phyloP scores from a whole-genome alignment of 768 basidiomycete genomes.

The Leccinum barrowsii region DNA sequence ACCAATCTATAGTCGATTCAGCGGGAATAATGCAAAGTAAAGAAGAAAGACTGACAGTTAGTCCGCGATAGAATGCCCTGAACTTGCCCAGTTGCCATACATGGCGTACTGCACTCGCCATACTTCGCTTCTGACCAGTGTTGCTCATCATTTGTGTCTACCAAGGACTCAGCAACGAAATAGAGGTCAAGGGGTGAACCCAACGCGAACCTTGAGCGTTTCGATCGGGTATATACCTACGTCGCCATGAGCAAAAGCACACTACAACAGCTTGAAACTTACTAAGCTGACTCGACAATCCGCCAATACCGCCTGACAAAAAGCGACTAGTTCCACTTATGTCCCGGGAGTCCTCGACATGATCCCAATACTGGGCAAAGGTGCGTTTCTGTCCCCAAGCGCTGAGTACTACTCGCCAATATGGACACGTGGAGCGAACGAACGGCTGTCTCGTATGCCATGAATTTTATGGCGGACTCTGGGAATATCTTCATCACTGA shows the following conservation, averaged over 20 bases:
- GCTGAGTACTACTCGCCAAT: slow-evolving; percentile 16
- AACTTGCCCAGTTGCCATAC: slow-evolving; percentile 80
- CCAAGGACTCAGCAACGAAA: slow-evolving; percentile 3
- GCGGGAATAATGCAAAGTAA: slow-evolving; percentile 8
- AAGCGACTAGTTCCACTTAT: slow-evolving; percentile 93
- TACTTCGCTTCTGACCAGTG: slow-evolving; percentile 55
- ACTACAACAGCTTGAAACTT: slow-evolving; percentile 28
- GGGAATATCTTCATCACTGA: slow-evolving; percentile 96
- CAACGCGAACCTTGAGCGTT: slow-evolving; percentile 72
- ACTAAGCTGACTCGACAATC: slow-evolving; percentile 91
- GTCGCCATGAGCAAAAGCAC: slow-evolving; percentile 15
- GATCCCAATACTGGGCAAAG: slow-evolving; percentile 89
- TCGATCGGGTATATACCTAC: slow-evolving; percentile 95
- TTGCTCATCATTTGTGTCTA: slow-evolving; percentile 97
- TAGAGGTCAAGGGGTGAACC: background rate
- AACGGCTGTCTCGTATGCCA: slow-evolving; percentile 90
- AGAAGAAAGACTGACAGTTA: slow-evolving; percentile 61
- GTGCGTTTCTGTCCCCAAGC: slow-evolving; percentile 71
- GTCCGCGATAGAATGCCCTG: slow-evolving; percentile 85
- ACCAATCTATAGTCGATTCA: slow-evolving; percentile 62
- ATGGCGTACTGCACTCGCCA: slow-evolving; percentile 60
- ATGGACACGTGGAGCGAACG: slow-evolving; percentile 31
- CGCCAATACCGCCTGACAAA: slow-evolving; percentile 92
- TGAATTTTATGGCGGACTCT: slow-evolving; percentile 98
- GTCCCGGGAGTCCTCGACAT: slow-evolving; percentile 82